phyloP scores from a whole-genome alignment of 345 rosid species.

The Noccaea caerulescens region DNA sequence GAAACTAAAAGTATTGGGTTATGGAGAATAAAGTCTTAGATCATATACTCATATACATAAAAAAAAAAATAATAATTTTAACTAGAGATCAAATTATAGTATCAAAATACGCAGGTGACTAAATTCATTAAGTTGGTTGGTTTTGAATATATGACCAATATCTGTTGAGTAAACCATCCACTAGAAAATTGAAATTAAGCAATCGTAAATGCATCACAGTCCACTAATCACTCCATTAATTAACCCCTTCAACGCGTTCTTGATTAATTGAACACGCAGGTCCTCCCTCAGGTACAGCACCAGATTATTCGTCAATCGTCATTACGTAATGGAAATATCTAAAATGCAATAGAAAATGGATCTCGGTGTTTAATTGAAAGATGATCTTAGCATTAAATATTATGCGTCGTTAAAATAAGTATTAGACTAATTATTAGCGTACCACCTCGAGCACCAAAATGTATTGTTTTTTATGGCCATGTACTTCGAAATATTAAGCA shows the following conservation, averaged over 20 bases:
- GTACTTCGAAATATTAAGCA: constrained; percentile 7
- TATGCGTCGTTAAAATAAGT: constrained; percentile 6
- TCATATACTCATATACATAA: background rate
- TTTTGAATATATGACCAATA: background rate
- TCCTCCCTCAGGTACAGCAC: constrained; percentile 12
- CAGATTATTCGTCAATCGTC: background rate
- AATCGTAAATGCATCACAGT: constrained; percentile 27
- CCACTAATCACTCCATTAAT: constrained; percentile 25
- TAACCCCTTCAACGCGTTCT: background rate
- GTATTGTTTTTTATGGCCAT: constrained; percentile 15
- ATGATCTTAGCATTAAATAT: background rate
- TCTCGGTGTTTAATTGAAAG: background rate
- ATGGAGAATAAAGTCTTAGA: constrained; percentile 8
- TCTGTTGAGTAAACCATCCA: constrained; percentile 30
- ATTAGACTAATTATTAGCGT: constrained; percentile 4
- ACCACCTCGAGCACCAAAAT: constrained; percentile 44
- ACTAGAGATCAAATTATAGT: constrained; percentile 22
- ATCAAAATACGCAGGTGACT: constrained; percentile 5
- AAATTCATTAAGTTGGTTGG: constrained; percentile 14
- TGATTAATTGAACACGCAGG: constrained; percentile 4
- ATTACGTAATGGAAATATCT: background rate
- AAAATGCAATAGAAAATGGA: background rate
- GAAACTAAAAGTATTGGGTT: background rate
- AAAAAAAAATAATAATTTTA: background rate
- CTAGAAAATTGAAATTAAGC: constrained; percentile 12